phyloP scores from a whole-genome alignment of 1,139 yeast species.

The Taphrina wiesneri region DNA sequence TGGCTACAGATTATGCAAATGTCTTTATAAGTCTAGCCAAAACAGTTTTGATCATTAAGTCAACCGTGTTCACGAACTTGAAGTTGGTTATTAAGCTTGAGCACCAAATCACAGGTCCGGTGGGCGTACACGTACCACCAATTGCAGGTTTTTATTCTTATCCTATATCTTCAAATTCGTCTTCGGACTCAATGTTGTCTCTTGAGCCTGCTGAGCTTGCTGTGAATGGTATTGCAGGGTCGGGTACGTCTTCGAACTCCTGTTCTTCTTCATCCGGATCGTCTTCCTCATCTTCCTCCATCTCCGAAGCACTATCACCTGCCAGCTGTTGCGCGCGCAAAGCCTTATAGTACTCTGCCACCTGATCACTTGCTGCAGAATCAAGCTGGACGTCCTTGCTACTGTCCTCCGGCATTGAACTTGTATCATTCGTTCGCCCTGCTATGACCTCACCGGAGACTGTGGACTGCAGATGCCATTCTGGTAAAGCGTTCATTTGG shows the following conservation, averaged over 20 bases:
- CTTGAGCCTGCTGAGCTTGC: no score
- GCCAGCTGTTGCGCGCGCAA: conserved; percentile 35
- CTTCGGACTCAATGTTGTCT: not conserved
- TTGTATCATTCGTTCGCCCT: conserved; percentile 6
- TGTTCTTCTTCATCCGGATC: conserved; percentile 30
- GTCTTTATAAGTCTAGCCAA: no score
- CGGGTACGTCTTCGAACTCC: conserved; percentile 14
- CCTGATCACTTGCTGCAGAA: conserved; percentile 40
- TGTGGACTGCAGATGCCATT: conserved; percentile 92
- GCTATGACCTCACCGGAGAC: conserved; percentile 47
- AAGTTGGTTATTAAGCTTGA: no score
- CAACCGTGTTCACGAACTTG: no score
- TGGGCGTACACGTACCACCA: no score
- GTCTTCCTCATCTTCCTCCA: conserved; percentile 37
- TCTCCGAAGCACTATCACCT: conserved; percentile 29
- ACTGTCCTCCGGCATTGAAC: conserved; percentile 11
- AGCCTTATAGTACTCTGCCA: conserved; percentile 40
- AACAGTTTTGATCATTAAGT: no score
- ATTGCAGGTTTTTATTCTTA: no score
- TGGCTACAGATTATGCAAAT: no score
- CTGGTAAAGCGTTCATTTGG: conserved; percentile 86
- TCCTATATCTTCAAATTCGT: not conserved
- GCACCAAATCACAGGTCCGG: no score
- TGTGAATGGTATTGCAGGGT: not conserved
- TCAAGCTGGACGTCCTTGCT: conserved; percentile 16